Evolutionary conservation across 495 filamentous ascomycete genomes (phyloP).

Genomic region (Lasiosphaeris hirsuta): DNA sequence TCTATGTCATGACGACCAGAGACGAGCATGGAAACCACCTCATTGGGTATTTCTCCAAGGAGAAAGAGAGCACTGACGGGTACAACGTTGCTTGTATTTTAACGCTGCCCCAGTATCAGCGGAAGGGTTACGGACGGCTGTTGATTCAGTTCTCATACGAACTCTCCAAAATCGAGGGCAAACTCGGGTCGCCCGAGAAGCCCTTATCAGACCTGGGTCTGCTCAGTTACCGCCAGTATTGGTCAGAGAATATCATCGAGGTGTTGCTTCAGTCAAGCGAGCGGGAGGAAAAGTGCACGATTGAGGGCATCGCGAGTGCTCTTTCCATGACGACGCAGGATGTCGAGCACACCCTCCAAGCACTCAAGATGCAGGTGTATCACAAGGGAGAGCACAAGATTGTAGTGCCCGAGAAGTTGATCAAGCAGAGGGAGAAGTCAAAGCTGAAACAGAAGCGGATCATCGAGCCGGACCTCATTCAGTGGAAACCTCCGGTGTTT

Average conservation of each 20-base stretch:
- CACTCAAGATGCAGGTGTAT: constrained; percentile 90
- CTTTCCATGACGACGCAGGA: constrained; percentile 94
- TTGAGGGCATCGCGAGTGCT: constrained; percentile 73
- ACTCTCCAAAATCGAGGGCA: constrained; percentile 89
- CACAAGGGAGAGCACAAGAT: constrained; percentile 94
- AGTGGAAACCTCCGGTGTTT: constrained; percentile 96
- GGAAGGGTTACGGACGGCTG: constrained; percentile 86
- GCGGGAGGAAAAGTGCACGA: constrained; percentile 64
- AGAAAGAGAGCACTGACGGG: constrained; percentile 92
- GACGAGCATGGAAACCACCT: constrained; percentile 86
- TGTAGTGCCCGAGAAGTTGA: constrained; percentile 66
- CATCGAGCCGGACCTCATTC: constrained; percentile 73
- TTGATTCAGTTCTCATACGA: constrained; percentile 98
- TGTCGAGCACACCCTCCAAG: constrained; percentile 88
- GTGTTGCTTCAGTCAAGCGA: constrained; percentile 63
- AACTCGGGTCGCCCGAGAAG: constrained; percentile 93
- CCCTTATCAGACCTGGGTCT: constrained; percentile 91
- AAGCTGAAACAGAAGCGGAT: constrained; percentile 67
- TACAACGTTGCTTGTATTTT: constrained; percentile 98
- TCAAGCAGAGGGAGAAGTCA: constrained; percentile 69
- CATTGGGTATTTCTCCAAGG: constrained; percentile 96
- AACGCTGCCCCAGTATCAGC: constrained; percentile 91
- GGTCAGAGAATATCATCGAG: constrained; percentile 90
- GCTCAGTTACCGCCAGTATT: constrained; percentile 90
- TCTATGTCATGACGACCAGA: constrained; percentile 94